These are phyloP conservation scores for Astrocystis sublimbata DNA, from an alignment of 495 filamentous ascomycete species.

Conservation along the genomic window DNA sequence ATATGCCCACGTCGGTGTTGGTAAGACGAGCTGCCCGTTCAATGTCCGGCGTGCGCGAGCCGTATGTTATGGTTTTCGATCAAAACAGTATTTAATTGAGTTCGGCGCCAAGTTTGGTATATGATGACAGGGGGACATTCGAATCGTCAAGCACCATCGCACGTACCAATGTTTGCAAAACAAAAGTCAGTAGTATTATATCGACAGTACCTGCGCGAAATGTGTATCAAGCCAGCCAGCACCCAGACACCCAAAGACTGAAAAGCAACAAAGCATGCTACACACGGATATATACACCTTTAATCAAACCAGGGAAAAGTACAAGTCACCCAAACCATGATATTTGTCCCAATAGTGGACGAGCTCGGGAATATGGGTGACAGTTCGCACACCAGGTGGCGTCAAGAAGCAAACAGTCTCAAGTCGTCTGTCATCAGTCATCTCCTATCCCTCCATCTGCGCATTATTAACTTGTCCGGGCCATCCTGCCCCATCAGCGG, in stretches of 20 bases:
- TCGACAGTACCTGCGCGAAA: slow-evolving; percentile 2
- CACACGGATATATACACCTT: slow-evolving; percentile 15
- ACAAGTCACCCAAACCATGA: slow-evolving; percentile 6
- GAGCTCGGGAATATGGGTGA: neutral
- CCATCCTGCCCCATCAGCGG: slow-evolving; percentile 5
- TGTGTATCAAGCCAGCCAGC: slow-evolving; percentile 6
- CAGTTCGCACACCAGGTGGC: neutral
- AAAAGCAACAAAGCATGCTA: too few species aligned
- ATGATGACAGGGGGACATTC: too few species aligned
- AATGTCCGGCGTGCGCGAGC: too few species aligned
- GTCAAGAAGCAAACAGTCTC: slow-evolving; percentile 14
- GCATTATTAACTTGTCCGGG: slow-evolving; percentile 9
- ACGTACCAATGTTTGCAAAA: too few species aligned
- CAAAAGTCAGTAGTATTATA: slow-evolving; percentile 4
- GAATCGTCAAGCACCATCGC: too few species aligned
- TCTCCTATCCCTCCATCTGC: slow-evolving; percentile 35
- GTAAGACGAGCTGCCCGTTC: too few species aligned
- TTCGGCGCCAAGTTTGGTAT: too few species aligned
- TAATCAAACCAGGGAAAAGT: slow-evolving; percentile 7
- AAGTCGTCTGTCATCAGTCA: slow-evolving; percentile 24
- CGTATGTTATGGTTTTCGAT: too few species aligned
- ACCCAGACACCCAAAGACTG: neutral
- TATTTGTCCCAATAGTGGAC: neutral
- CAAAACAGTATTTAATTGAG: too few species aligned
- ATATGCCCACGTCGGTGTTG: too few species aligned